Conservation (phyloP, 148 eudicot species). For the Rhododendron griersonianum region DNA sequence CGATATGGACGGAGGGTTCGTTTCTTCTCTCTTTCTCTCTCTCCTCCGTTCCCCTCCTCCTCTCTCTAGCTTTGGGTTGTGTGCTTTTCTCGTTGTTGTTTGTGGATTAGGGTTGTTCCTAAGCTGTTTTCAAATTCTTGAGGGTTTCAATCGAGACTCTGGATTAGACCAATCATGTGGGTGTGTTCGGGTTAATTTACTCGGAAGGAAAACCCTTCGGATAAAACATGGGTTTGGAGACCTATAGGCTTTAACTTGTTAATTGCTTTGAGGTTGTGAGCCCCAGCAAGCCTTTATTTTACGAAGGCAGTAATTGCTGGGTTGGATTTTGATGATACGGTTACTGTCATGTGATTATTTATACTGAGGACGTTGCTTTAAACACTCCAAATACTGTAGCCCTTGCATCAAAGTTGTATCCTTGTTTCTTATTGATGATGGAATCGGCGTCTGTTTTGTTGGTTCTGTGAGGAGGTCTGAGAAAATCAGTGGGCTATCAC, state of each 20-base stretch:
- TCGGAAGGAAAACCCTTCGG: not conserved
- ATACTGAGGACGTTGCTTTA: not conserved
- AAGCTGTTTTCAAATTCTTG: not conserved
- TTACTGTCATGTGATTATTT: not conserved
- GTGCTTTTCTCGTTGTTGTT: not conserved
- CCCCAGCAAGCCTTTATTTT: not conserved
- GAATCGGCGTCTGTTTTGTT: not conserved
- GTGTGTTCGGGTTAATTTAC: not conserved
- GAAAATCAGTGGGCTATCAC: not conserved
- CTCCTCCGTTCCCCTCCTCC: no score
- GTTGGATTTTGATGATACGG: not conserved
- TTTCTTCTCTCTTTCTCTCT: not conserved
- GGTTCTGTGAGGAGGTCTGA: not conserved
- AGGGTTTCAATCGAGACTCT: not conserved
- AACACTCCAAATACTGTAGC: no score
- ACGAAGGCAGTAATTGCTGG: not conserved
- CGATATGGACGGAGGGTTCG: constrained; percentile 25
- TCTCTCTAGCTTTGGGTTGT: not conserved
- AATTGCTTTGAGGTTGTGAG: not conserved
- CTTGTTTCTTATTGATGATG: not conserved
- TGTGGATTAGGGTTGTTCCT: not conserved
- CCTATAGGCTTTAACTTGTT: not conserved
- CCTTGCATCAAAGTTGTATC: not conserved
- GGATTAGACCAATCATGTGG: not conserved
- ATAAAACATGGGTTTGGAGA: not conserved